phyloP scores from a whole-genome alignment of 176 grass and related monocot species.

The Echinochloa phyllopogon region DNA sequence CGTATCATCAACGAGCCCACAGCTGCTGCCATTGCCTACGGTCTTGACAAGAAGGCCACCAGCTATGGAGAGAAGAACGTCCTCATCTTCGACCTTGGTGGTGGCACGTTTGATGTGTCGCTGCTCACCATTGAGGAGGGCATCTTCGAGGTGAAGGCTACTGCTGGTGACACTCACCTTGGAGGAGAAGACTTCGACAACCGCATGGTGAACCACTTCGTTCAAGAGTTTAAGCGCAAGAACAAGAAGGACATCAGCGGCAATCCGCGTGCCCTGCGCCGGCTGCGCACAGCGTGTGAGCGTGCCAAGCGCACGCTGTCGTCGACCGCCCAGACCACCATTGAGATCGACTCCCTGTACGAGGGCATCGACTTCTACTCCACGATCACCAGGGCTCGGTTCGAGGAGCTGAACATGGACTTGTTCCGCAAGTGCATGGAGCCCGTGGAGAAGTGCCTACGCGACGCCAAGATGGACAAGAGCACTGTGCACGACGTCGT shows the following conservation, averaged over 20 bases:
- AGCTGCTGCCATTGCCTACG: slow-evolving; percentile 80
- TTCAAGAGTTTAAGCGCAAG: slow-evolving; percentile 87
- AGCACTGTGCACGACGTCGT: slow-evolving; percentile 83
- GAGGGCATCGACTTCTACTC: slow-evolving; percentile 96
- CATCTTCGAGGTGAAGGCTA: slow-evolving; percentile 95
- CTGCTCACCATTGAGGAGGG: slow-evolving; percentile 92
- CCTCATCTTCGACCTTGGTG: slow-evolving; percentile 85
- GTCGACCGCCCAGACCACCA: slow-evolving; percentile 89
- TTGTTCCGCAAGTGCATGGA: slow-evolving; percentile 97
- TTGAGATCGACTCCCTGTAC: slow-evolving; percentile 86
- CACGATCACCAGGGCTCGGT: slow-evolving; percentile 77
- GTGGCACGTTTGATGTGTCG: slow-evolving; percentile 87
- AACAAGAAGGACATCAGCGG: slow-evolving; percentile 84
- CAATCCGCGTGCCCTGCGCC: slow-evolving; percentile 71
- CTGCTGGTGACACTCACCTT: slow-evolving; percentile 90
- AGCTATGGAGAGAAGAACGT: slow-evolving; percentile 81
- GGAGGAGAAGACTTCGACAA: slow-evolving; percentile 94
- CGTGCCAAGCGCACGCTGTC: slow-evolving; percentile 88
- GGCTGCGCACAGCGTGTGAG: slow-evolving; percentile 83
- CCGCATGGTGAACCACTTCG: slow-evolving; percentile 90
- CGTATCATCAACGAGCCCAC: slow-evolving; percentile 92
- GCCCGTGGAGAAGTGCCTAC: slow-evolving; percentile 86
- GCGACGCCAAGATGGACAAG: slow-evolving; percentile 97
- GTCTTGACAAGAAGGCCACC: slow-evolving; percentile 84
- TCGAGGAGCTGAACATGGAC: slow-evolving; percentile 98